Base-by-base conservation (phyloP, 2,329 filamentous ascomycete species). In the Aspergillus awamori region DNA sequence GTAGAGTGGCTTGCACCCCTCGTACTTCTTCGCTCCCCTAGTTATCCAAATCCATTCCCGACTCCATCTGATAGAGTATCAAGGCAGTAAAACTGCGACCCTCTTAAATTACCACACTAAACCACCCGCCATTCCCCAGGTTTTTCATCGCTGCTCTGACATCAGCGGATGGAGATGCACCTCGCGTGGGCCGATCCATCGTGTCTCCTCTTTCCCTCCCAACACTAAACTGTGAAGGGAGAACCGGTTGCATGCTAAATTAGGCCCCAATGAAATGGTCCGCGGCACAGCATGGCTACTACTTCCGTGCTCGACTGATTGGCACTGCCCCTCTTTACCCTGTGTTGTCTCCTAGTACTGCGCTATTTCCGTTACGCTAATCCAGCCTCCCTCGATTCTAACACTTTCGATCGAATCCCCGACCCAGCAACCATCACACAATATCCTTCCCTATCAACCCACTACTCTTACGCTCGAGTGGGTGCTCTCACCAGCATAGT, bases 141-240 rank as follows among this genome's bases (percentile, higher is more conserved):
- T 45, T 45, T 22, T 13, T 20, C 41, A 45, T 15, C 6, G 10
- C 20, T 7, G 20, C 7, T 15, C 45, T 57, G 57, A 48, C 55
- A 43, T 57, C 48, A 65, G 48, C 57, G 53, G 54, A 59, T 56
- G 24, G 47, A 36, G 33, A 53, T 57, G 56, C 51, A 36, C 57
- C 41, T 55, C 57, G 55, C 56, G 60, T 66, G 61, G 64, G 61
- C 53, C 57, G 61, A 65, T 66, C 65, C 65, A 36, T 36, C 33
- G 33, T 36, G 53, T 17, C 59, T 55, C 47, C 51, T 63, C 49
- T 53, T 30, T 57, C 57, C 33, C 39, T 43, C 39, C 39, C 3
- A 43, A 43, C 39, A 11, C 10, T 6, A 20, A 22, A 24, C 20
- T 22, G 8, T 13, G 17, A 22, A 45, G 8, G 17, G 41, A 2